These are phyloP conservation scores for Anisogramma anomala DNA, from an alignment of 2,329 filamentous ascomycete genomes.

Conservation along the genomic window DNA sequence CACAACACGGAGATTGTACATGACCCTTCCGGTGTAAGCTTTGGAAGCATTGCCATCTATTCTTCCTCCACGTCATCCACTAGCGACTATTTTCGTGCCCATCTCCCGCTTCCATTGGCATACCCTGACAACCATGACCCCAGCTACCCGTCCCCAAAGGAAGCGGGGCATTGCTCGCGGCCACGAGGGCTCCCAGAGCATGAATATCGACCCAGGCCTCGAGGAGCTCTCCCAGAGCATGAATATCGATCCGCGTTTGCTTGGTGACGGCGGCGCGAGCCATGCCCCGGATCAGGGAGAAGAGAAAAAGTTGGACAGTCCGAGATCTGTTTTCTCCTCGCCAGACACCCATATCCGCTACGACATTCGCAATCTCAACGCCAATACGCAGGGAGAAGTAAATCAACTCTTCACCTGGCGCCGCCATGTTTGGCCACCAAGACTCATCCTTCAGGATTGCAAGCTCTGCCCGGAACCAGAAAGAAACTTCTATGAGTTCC, in stretches of 20 bases:
- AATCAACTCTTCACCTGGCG: conserved; percentile 30
- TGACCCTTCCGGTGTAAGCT: background rate
- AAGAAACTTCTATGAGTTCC: conserved; percentile 39
- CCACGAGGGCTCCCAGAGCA: background rate
- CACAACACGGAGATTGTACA: background rate
- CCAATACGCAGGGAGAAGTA: conserved; percentile 27
- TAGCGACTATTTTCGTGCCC: conserved; percentile 24
- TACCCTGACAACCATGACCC: conserved; percentile 30
- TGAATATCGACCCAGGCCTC: too few relatives aligned
- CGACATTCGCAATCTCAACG: conserved; percentile 28
- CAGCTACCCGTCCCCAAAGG: conserved; percentile 23
- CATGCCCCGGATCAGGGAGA: conserved; percentile 15
- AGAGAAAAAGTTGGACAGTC: conserved; percentile 20
- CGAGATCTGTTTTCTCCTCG: conserved; percentile 18
- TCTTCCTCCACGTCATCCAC: background rate
- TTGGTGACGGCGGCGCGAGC: conserved; percentile 16
- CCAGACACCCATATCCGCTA: conserved; percentile 28
- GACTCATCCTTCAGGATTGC: conserved; percentile 39
- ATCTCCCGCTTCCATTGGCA: conserved; percentile 29
- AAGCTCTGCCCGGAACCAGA: conserved; percentile 26
- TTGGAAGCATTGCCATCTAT: background rate
- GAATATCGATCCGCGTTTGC: conserved; percentile 15
- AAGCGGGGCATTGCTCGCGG: conserved; percentile 17
- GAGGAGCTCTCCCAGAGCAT: conserved; percentile 16
- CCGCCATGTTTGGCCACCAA: conserved; percentile 29